Base-by-base conservation (phyloP, 2,329 filamentous ascomycete species). In the Monosporascus sp. region DNA sequence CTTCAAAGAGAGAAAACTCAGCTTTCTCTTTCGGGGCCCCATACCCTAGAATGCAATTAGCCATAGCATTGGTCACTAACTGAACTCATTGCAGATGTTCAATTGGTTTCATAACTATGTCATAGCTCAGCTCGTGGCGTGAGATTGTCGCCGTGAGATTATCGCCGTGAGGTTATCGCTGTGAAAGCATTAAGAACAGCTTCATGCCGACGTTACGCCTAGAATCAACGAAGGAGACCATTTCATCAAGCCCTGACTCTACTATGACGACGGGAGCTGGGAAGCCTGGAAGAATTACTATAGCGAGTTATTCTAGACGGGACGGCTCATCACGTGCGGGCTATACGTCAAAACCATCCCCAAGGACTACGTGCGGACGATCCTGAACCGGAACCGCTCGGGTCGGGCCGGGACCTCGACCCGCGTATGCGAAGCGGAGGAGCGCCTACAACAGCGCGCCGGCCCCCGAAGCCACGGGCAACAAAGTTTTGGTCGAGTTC, bases 101-200 rank as follows among this genome's bases (percentile, higher is more conserved):
- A 87, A 86, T 63, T 80, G 85, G 18, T 94, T 94, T 71, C 92
- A 96, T 71, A 96, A 97, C 70, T 80, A 93, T 59, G 83, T 91
- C 1, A 91, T 88, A 3, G 82, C 85, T 51, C 86, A 92, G 56
- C 75, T 96, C 20, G 88, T 87, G 0, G 73, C 78, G 58, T 60
- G 47, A 55, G 57, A 18, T 18, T 11, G n/a, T n/a, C n/a, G n/a
- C n/a, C n/a, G n/a, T n/a, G n/a, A n/a, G n/a, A n/a, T n/a, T n/a
- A n/a, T n/a, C n/a, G n/a, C n/a, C n/a, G n/a, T n/a, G n/a, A n/a
- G n/a, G n/a, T n/a, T n/a, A n/a, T n/a, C n/a, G n/a, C 20, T 14
- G 31, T 28, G 24, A 41, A 37, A 26, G 3, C 14, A 3, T n/a
- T 5, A 28, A n/a, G 2, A 31, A 15, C 6, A 18, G 11, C 35